Evolutionary conservation across 257 asterid species (phyloP), one percentile per base, ranked within the genome.

Genomic region (Petunia secreta): DNA sequence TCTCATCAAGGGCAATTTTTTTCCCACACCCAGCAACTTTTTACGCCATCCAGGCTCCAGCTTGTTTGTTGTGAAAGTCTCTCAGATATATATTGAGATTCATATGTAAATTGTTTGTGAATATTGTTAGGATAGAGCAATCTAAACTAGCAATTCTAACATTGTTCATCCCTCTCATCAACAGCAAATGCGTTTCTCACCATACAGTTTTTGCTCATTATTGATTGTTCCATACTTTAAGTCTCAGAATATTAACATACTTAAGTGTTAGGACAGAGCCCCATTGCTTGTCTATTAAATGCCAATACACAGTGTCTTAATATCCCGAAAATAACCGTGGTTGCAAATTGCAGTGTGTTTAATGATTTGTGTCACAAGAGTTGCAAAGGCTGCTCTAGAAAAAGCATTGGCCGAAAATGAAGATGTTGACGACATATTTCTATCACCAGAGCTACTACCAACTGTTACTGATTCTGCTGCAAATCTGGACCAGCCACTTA

Each of bases 401-500:
- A 83, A 83, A 57, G 86, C 86, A 14, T 77, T 83, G 79, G 83
- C 83, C 8, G 86, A 83, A 79, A 83, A 74, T 43, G 86, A 83
- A 6, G 83, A 83, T n/a, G n/a, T 79, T 7, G 86, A 84, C 4
- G 81, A 59, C 67, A 50, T 74, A 16, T n/a, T 78, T 48, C 48
- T 59, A 52, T 74, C 80, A 6, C 78, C 83, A 3, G 63, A 73
- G 39, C 63, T 83, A 60, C 83, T 83, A 60, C 83, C 78, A 25
- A n/a, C 81, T 11, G 81, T 65, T 34, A 81, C 50, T 10, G 78
- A 74, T 79, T 48, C 94, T 57, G 50, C 87, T 80, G 79, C 41
- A 74, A 80, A 82, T 83, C 94, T 94, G 79, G 85, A 87, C 75
- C 91, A 96, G 83, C 97, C 98, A 0, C 91, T 94, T 82, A 85